Conservation (phyloP, 2,329 filamentous ascomycete species). For the Penicillium capsulatum region DNA sequence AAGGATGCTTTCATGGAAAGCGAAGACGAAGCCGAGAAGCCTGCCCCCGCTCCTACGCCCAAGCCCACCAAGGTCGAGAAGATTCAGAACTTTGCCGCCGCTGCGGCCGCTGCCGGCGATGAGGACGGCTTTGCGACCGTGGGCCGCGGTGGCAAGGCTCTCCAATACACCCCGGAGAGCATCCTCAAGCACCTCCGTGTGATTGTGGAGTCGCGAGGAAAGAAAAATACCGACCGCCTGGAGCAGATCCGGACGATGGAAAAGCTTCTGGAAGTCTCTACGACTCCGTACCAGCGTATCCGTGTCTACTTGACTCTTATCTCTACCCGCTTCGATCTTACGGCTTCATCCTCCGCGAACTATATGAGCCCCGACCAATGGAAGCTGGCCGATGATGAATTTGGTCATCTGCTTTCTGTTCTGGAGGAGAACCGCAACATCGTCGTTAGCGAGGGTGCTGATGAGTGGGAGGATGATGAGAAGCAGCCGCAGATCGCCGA, state of each 20-base stretch:
- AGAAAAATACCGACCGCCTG: conserved; percentile 94
- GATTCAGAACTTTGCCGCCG: conserved; percentile 35
- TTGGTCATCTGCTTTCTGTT: conserved; percentile 69
- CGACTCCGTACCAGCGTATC: conserved; percentile 88
- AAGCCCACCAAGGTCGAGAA: conserved; percentile 49
- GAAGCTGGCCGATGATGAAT: conserved; percentile 89
- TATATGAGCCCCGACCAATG: conserved; percentile 96
- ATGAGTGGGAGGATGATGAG: conserved; percentile 99
- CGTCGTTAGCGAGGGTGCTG: conserved; percentile 82
- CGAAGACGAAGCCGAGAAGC: conserved; percentile 65
- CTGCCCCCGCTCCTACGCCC: conserved; percentile 39
- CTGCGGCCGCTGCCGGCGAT: conserved; percentile 54
- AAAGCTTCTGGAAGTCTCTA: conserved; percentile 84
- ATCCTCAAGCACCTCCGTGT: conserved; percentile 94
- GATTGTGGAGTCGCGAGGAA: conserved; percentile 92
- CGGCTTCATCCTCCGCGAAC: conserved; percentile 64
- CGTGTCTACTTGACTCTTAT: conserved; percentile 87
- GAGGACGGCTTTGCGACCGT: conserved; percentile 88
- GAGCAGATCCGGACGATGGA: conserved; percentile 99
- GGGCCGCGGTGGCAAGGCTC: conserved; percentile 78
- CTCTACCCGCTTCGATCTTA: conserved; percentile 90
- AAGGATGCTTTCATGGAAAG: conserved; percentile 86
- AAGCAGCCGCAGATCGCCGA: conserved; percentile 72
- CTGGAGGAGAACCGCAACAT: conserved; percentile 76
- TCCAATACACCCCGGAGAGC: conserved; percentile 92